These are phyloP conservation scores for Chenopodium album DNA, from an alignment of 148 eudicot species.

Conservation along the genomic window DNA sequence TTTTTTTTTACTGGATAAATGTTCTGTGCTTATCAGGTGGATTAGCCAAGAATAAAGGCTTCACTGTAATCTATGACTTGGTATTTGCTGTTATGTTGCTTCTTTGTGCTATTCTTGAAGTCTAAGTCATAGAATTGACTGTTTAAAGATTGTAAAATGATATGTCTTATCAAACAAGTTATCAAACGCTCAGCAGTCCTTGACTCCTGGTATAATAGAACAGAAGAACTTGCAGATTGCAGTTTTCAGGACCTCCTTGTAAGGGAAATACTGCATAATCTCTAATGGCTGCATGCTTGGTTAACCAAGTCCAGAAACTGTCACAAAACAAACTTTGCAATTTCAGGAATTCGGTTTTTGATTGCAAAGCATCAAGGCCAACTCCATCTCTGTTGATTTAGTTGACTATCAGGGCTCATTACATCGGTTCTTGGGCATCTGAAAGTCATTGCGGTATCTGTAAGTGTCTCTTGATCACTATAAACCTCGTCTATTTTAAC, in stretches of 20 bases:
- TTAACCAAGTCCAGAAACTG: background rate
- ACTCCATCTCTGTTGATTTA: background rate
- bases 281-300: background rate
- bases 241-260: background rate
- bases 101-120: background rate
- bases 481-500: background rate
- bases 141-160: background rate
- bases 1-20: background rate
- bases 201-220: background rate
- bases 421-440: constrained; percentile 36
- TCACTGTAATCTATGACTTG: background rate
- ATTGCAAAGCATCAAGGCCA: background rate
- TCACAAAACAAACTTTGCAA: background rate
- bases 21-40: background rate
- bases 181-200: background rate
- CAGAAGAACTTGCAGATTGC: background rate
- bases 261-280: background rate
- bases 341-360: background rate
- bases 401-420: constrained; percentile 11
- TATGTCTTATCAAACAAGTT: background rate
- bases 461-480: constrained; percentile 11
- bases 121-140: constrained; percentile 4
- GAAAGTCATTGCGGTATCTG: constrained; percentile 24
- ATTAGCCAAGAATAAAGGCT: background rate
- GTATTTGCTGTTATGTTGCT: background rate